Evolutionary conservation across 768 basidiomycete genomes (phyloP).

Genomic region (Hygrophorus pudorinus): DNA sequence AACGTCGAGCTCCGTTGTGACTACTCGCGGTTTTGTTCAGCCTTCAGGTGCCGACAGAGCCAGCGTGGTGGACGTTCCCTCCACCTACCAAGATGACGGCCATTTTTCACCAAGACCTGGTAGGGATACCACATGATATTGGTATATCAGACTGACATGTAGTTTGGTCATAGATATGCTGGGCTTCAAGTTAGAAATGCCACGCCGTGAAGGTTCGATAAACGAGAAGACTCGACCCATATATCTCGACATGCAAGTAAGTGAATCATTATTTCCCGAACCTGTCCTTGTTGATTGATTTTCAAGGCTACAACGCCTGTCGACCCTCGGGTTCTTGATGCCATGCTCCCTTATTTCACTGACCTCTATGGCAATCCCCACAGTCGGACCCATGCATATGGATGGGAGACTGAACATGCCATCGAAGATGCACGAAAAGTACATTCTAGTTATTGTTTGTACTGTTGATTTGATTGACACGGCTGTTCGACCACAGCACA

Average conservation of each 20-base stretch:
- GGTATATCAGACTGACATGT: too few species aligned
- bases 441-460: neutral
- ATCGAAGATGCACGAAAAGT: slow-evolving; percentile 90
- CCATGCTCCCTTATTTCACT: slow-evolving; percentile 92
- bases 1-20: slow-evolving; percentile 18
- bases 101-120: slow-evolving; percentile 66
- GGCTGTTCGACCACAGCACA: slow-evolving; percentile 38
- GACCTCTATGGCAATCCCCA: slow-evolving; percentile 98
- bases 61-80: slow-evolving; percentile 72
- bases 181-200: slow-evolving; percentile 72
- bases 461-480: slow-evolving; percentile 2
- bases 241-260: slow-evolving; percentile 95
- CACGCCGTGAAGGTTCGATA: slow-evolving; percentile 45
- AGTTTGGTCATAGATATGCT: slow-evolving; percentile 58
- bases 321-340: slow-evolving; percentile 93
- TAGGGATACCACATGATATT: slow-evolving; percentile 17
- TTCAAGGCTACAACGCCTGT: slow-evolving; percentile 90
- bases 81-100: slow-evolving; percentile 57
- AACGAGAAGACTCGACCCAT: slow-evolving; percentile 74
- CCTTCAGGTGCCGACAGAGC: slow-evolving; percentile 78
- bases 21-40: slow-evolving; percentile 60
- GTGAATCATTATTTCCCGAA: slow-evolving; percentile 14
- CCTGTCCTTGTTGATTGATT: slow-evolving; percentile 6
- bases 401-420: slow-evolving; percentile 96
- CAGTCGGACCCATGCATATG: slow-evolving; percentile 96